Conservation (phyloP, 345 rosid genomes). For the Euphorbia lathyris region DNA sequence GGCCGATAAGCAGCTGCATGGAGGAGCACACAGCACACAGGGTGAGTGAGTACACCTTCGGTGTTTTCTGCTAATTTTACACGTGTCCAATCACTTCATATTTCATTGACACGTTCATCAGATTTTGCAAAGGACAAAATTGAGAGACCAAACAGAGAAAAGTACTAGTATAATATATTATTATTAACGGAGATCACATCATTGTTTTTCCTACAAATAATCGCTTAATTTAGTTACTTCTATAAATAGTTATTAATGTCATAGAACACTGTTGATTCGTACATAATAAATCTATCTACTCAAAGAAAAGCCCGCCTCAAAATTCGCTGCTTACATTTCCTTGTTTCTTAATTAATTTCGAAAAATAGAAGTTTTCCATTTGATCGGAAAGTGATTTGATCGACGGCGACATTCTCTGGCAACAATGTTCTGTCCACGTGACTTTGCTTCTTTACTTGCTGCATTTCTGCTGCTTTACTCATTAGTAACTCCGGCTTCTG, state of each 20-base stretch:
- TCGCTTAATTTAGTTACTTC: not conserved
- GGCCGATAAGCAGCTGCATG: not conserved
- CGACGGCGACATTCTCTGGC: not conserved
- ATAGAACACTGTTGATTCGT: not conserved
- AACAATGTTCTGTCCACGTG: not conserved
- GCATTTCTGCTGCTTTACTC: not conserved
- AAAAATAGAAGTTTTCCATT: too few species aligned
- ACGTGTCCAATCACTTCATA: not conserved
- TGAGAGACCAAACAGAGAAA: too few species aligned
- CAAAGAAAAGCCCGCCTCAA: too few species aligned
- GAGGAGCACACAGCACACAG: not conserved
- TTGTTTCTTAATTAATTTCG: too few species aligned
- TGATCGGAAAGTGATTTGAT: not conserved
- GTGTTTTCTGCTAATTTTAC: not conserved
- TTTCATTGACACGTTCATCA: not conserved
- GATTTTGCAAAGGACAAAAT: too few species aligned
- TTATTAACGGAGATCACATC: too few species aligned
- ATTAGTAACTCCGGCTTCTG: not conserved
- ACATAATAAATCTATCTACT: not conserved
- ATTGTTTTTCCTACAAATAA: too few species aligned
- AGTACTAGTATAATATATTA: too few species aligned
- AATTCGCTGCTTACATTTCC: not conserved
- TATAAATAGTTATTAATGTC: not conserved
- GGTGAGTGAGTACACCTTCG: not conserved
- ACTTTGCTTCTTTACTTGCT: too few species aligned